phyloP scores from a whole-genome alignment of 2,329 filamentous ascomycete species.

The Neodidymelliopsis sp. region DNA sequence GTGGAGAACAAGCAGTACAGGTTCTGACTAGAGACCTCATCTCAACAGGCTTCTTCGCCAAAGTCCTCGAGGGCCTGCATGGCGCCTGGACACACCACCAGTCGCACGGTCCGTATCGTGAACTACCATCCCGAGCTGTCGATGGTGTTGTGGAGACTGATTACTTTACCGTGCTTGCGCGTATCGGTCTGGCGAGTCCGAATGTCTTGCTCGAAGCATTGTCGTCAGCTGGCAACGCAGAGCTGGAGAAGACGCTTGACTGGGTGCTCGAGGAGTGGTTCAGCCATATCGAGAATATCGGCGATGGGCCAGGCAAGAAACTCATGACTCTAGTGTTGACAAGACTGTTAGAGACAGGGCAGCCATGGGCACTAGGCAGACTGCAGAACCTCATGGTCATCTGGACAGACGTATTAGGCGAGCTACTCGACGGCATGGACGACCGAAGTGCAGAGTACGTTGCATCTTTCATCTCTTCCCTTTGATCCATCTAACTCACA shows the following conservation, averaged over 20 bases:
- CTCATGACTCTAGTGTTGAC: slow-evolving; percentile 77
- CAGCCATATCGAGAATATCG: slow-evolving; percentile 71
- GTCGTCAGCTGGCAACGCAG: slow-evolving; percentile 43
- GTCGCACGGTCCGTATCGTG: slow-evolving; percentile 74
- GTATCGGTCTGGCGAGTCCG: slow-evolving; percentile 78
- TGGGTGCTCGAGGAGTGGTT: slow-evolving; percentile 70
- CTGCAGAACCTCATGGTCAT: slow-evolving; percentile 78
- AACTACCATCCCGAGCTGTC: slow-evolving; percentile 71
- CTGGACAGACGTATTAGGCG: slow-evolving; percentile 75
- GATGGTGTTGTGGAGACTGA: slow-evolving; percentile 81
- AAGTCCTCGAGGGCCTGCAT: slow-evolving; percentile 56
- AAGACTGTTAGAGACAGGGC: slow-evolving; percentile 70
- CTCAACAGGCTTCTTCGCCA: slow-evolving; percentile 64
- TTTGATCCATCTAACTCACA: slow-evolving; percentile 4
- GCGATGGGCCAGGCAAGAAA: slow-evolving; percentile 71
- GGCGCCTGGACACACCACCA: slow-evolving; percentile 66
- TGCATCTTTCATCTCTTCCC: not conserved
- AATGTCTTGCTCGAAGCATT: slow-evolving; percentile 67
- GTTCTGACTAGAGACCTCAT: slow-evolving; percentile 63
- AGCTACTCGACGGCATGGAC: slow-evolving; percentile 68
- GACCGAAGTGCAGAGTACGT: slow-evolving; percentile 52
- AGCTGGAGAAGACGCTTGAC: slow-evolving; percentile 46
- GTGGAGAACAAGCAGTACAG: slow-evolving; percentile 61
- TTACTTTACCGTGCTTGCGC: slow-evolving; percentile 83
- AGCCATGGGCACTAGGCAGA: slow-evolving; percentile 63